phyloP scores from a whole-genome alignment of 1,139 yeast genomes.

The Geotrichum bryndzae region DNA sequence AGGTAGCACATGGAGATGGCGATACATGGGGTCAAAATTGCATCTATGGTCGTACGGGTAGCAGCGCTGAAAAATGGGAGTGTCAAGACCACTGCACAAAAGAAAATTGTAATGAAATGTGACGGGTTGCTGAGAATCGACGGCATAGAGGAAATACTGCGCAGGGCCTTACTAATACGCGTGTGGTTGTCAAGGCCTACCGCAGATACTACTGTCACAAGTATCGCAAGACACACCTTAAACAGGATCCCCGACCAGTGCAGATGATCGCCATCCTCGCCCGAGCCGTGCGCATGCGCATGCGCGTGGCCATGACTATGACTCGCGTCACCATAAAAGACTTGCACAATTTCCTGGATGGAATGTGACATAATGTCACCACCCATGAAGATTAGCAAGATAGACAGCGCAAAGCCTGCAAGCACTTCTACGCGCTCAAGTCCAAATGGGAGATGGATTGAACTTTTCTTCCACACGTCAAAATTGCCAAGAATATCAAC shows the following conservation, averaged over 20 bases:
- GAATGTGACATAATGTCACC: conserved; percentile 81
- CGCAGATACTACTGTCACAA: conserved; percentile 34
- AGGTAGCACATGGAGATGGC: conserved; percentile 38
- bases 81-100: conserved; percentile 39
- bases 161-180: conserved; percentile 30
- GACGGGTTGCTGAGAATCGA: conserved; percentile 49
- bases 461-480: conserved; percentile 84
- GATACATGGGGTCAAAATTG: conserved; percentile 36
- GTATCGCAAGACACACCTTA: conserved; percentile 32
- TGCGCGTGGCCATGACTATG: conserved; percentile 46
- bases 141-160: conserved; percentile 24
- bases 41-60: conserved; percentile 25
- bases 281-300: conserved; percentile 39
- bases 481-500: conserved; percentile 83
- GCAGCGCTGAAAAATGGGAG: conserved; percentile 30
- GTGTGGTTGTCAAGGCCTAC: conserved; percentile 33
- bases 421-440: conserved; percentile 81
- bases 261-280: conserved; percentile 24
- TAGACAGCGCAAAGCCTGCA: conserved; percentile 80
- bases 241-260: conserved; percentile 26
- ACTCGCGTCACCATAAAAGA: conserved; percentile 40
- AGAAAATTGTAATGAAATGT: conserved; percentile 54
- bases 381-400: conserved; percentile 84
- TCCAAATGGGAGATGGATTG: conserved; percentile 85
- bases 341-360: conserved; percentile 62